Base-by-base conservation (phyloP, 352 stramenopile species). In the Globisporangium parvum region DNA sequence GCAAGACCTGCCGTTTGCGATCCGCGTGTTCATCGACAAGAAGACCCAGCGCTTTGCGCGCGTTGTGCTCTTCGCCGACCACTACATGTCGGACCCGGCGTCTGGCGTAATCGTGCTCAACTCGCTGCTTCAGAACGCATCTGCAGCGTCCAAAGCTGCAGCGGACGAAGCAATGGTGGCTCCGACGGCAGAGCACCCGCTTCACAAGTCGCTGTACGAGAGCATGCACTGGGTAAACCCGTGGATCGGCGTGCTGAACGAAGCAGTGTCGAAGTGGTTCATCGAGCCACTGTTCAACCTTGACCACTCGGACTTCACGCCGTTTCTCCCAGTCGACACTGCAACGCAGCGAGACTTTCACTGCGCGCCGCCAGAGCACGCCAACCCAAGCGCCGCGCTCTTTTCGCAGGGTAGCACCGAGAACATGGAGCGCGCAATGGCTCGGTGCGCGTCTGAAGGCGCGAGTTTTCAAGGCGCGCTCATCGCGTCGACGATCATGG, bases 211-310 rank as follows among this genome's bases (percentile, higher is more conserved):
- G 20, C 58, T 87, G 14, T 87, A 85, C 51, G 72, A 85, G 55
- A 71, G 62, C 42, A 81, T 77, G 42, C 73, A 85, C 66, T 80
- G 67, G 42, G 71, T 77, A 15, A 83, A 77, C 51, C 60, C 70
- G 23, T 74, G 61, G 67, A 64, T 80, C 52, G 71, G 74, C 39
- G 60, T 85, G 0, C 31, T 85, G 26, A 65, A 77, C 45, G 76
- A 83, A 63, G 76, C 70, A 14, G 64, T 87, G 15, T 77, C 76
- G 47, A 87, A 85, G 63, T 87, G 73, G 61, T 66, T 87, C 21
- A 67, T 87, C 39, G 69, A 82, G 61, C 76, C 76, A 11, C 51
- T 85, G 4, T 70, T 82, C 63, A 77, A 81, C 47, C 81, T 85
- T 40, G 76, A 85, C 53, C 79, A 75, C 46, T 64, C 66, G 3